These are phyloP conservation scores for Sordariomycetes sp. DNA, from an alignment of 2,329 filamentous ascomycete species.

Conservation along the genomic window DNA sequence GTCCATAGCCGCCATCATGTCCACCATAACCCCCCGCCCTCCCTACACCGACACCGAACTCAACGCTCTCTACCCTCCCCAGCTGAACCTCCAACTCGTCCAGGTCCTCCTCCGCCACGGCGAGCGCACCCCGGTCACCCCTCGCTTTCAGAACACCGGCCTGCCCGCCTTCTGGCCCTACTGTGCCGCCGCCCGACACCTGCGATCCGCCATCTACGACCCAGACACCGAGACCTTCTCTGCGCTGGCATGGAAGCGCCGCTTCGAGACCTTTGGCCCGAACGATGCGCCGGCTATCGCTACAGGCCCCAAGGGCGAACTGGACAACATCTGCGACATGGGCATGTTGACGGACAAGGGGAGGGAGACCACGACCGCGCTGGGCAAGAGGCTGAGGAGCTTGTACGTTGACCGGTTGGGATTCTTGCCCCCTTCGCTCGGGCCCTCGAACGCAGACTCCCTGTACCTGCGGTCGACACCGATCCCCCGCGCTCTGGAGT, in stretches of 20 bases:
- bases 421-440: slow-evolving; percentile 56
- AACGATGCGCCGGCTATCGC: slow-evolving; percentile 64
- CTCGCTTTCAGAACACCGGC: slow-evolving; percentile 76
- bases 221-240: slow-evolving; percentile 27
- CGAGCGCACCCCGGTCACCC: slow-evolving; percentile 73
- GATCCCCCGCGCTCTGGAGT: slow-evolving; percentile 67
- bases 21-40: slow-evolving; percentile 62
- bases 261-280: slow-evolving; percentile 72
- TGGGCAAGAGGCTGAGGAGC: slow-evolving; percentile 58
- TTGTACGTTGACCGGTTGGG: slow-evolving; percentile 68
- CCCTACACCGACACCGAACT: slow-evolving; percentile 80
- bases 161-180: slow-evolving; percentile 78
- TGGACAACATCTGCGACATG: slow-evolving; percentile 74
- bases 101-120: slow-evolving; percentile 79
- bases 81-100: slow-evolving; percentile 77
- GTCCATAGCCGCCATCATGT: slow-evolving; percentile 55
- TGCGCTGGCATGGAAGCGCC: slow-evolving; percentile 53
- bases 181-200: slow-evolving; percentile 66
- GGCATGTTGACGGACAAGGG: slow-evolving; percentile 71
- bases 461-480: slow-evolving; percentile 69
- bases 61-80: slow-evolving; percentile 66
- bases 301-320: slow-evolving; percentile 55
- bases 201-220: slow-evolving; percentile 46
- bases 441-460: slow-evolving; percentile 39
- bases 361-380: slow-evolving; percentile 59